Evolutionary conservation across 2,329 filamentous ascomycete genomes (phyloP), one percentile per base, ranked within the genome.

Genomic region (Fusarium odoratissimum): DNA sequence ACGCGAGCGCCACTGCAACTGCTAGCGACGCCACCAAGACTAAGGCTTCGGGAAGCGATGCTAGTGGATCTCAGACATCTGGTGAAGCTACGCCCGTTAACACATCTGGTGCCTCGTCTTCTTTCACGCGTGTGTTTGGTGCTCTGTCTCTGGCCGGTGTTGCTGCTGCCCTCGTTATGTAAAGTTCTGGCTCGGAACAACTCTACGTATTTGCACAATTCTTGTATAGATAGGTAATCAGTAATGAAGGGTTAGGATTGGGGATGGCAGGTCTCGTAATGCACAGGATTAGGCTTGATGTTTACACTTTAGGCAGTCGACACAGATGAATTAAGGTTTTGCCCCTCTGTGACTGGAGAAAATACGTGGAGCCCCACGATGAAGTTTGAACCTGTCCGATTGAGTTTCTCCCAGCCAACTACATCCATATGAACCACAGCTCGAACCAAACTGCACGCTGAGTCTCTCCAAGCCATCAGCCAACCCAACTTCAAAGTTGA

Each of bases 1-100:
- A 63, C n/a, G 61, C 65, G 56, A 41, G 48, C 46, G 46, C 42
- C 16, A 48, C 52, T n/a, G 42, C 46, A 0, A 68, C 64, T 16
- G 48, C 40, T 42, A 56, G 35, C 41, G 54, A 59, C 13, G 60
- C 60, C 25, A 62, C 51, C 40, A 44, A 40, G 40, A 58, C 59
- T 6, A 44, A 38, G 23, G 33, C 21, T 13, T 42, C 49, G 21
- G 37, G 14, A 5, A 60, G 19, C 31, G 51, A 40, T 21, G 28
- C 52, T 1, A 62, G 16, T n/a, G 59, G 59, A 11, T 45, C 64
- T 13, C 25, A 33, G 7, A 41, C 46, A 11, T 67, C 64, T 40
- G 11, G 33, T 8, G 19, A 19, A 16, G 30, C 64, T 33, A 42
- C 64, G 10, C 64, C 64, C 8, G 8, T 17, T 6, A 46, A 13